Evolutionary conservation across 768 basidiomycete genomes (phyloP).

Genomic region (Boletus sensibilis): DNA sequence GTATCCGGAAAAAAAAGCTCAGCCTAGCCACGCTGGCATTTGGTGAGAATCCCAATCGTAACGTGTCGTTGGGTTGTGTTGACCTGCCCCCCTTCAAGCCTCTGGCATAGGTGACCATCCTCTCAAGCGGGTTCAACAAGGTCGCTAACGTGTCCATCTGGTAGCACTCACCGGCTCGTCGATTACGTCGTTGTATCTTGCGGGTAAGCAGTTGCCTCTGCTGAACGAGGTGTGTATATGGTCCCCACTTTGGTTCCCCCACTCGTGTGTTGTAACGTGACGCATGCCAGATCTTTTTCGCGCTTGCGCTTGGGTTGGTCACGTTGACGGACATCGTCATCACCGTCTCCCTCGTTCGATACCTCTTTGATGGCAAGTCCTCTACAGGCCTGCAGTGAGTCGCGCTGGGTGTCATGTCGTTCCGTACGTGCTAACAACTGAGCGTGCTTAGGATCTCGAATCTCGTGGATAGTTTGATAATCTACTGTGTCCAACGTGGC

Average conservation of each 20-base stretch:
- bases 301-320: constrained; percentile 11
- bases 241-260: not conserved
- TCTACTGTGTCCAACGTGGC: constrained; percentile 15
- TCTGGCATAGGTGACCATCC: constrained; percentile 7
- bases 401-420: not conserved
- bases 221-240: constrained; percentile 3
- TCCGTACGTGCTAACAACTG: not conserved
- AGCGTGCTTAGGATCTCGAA: not conserved
- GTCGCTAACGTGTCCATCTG: not conserved
- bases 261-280: not conserved
- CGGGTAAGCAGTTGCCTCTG: not conserved
- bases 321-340: constrained; percentile 18
- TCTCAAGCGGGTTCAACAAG: not conserved
- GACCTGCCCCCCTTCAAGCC: not conserved
- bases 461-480: constrained; percentile 6
- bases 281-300: constrained; percentile 4
- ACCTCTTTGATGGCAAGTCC: constrained; percentile 4
- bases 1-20: not conserved
- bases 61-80: not conserved
- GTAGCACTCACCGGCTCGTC: constrained; percentile 3
- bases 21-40: constrained; percentile 4
- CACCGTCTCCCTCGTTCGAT: constrained; percentile 12
- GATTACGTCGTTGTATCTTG: not conserved
- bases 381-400: constrained; percentile 3
- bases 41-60: not conserved